Percentiles rank a stretch among this genome's conserved stretches.
phyloP scores from a whole-genome alignment of 2,329 filamentous ascomycete genomes.

The Fusarium falciforme region DNA sequence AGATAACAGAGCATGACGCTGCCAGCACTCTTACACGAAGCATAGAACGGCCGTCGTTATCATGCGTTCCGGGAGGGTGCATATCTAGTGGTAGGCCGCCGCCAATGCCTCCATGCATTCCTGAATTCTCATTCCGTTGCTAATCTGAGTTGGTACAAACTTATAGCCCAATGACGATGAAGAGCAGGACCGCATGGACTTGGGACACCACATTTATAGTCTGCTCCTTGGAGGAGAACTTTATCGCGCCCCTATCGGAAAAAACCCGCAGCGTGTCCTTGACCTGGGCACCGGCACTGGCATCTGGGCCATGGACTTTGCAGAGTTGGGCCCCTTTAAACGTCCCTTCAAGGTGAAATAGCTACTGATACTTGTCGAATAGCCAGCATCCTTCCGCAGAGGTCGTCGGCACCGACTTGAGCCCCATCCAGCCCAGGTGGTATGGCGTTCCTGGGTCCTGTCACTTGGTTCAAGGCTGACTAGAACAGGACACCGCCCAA shows the following conservation, averaged over 20 bases:
- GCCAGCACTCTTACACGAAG: neutral
- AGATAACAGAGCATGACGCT: neutral
- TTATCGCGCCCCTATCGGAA: neutral
- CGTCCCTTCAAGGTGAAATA: neutral
- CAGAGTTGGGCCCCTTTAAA: neutral
- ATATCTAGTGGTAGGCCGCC: neutral
- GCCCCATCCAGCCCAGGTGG: neutral
- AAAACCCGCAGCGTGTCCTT: neutral
- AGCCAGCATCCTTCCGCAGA: neutral
- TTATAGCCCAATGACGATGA: neutral
- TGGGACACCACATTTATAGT: neutral
- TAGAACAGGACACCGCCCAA: neutral
- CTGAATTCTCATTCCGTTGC: neutral
- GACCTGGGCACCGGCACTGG: neutral
- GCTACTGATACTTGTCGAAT: neutral
- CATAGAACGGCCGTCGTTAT: neutral
- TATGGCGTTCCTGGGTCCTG: neutral
- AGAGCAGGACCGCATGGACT: neutral
- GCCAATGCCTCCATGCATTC: neutral
- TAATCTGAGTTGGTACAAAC: neutral
- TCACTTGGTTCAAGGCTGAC: neutral
- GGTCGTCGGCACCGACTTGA: neutral
- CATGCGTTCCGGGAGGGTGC: neutral
- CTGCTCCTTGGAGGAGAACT: neutral
- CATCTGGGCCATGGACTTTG: neutral